Base-by-base conservation (phyloP, 1,284 basidiomycete species). In the Microbotryum lychnidis-dioicae region DNA sequence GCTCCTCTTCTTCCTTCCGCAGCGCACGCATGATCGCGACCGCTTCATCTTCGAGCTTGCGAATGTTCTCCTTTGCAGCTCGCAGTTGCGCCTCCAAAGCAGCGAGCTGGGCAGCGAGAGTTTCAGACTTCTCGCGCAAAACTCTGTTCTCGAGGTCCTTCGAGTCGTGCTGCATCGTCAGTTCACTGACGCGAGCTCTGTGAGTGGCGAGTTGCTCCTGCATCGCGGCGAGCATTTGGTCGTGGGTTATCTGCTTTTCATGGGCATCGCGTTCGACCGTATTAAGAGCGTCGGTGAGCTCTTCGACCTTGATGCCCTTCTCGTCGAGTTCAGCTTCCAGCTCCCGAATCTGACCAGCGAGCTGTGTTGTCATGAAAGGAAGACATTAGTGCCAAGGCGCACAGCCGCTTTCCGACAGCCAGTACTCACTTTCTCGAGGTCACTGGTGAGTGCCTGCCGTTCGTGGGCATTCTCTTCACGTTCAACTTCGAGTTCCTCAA, bases 1-100 rank as follows among this genome's bases (percentile, higher is more conserved):
- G 62, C 9, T 72, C 74, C 4, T 73, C 73, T 51, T 75, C 64
- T 75, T 77, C 74, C 81, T 82, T 61, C 77, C 84, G 78, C 21
- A 88, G 74, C 71, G 86, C 83, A 1, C 77, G 76, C 27, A 87
- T 84, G 33, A 91, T 81, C 59, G 86, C 85, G 68, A 89, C 87
- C 25, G 74, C 73, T 61, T 79, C 79, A 10, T 76, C 73, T 57
- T 78, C 74, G 4, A 77, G 54, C 54, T 65, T 54, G 29, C 65
- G 50, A 27, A 63, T 64, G 10, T 61, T 59, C n/a, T 68, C 64
- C 4, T 61, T 50, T 25, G 71, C 68, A 3, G 56, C 49, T 6
- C 70, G 68, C 6, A 61, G 57, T 29, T 68, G 58, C 46, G 70
- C 69, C 55, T 75, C 73, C 9, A 74, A 71, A 46, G 74, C 71